Evolutionary conservation across 352 stramenopile species (phyloP).

Genomic region (Phytophthora sp.): DNA sequence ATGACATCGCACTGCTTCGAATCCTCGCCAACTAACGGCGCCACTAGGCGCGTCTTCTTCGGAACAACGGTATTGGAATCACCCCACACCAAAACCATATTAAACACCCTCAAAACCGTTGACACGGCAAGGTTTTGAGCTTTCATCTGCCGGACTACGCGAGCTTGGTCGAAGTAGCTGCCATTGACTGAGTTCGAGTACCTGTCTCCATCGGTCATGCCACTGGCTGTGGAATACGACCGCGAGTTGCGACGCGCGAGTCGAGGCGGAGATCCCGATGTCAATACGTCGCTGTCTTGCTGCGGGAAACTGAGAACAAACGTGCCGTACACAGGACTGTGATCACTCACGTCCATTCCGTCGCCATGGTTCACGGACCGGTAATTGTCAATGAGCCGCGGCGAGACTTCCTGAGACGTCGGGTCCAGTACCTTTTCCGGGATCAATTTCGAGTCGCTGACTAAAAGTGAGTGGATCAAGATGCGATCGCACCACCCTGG

Average conservation of each 20-base stretch:
- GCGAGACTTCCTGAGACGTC: slow-evolving; percentile 41
- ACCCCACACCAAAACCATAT: slow-evolving; percentile 75
- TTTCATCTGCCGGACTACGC: slow-evolving; percentile 70
- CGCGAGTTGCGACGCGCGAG: slow-evolving; percentile 47
- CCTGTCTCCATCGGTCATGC: slow-evolving; percentile 31
- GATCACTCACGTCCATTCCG: slow-evolving; percentile 85
- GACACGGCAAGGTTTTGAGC: slow-evolving; percentile 61
- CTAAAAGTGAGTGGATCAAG: slow-evolving; percentile 80
- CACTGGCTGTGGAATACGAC: slow-evolving; percentile 53
- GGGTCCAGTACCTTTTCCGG: slow-evolving; percentile 78
- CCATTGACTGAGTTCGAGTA: slow-evolving; percentile 43
- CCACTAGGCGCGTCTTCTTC: slow-evolving; percentile 79
- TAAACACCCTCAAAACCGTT: slow-evolving; percentile 74
- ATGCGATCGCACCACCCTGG: slow-evolving; percentile 90
- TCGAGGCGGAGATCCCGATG: slow-evolving; percentile 26
- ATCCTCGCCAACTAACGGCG: slow-evolving; percentile 79
- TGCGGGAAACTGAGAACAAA: slow-evolving; percentile 79
- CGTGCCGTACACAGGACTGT: slow-evolving; percentile 79
- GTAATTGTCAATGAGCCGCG: slow-evolving; percentile 75
- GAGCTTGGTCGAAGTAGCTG: slow-evolving; percentile 83
- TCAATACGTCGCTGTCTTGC: slow-evolving; percentile 31
- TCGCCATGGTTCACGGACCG: slow-evolving; percentile 81
- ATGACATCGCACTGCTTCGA: slow-evolving; percentile 82
- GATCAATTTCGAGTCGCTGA: slow-evolving; percentile 80
- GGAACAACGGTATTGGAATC: slow-evolving; percentile 74